Conservation (phyloP, 331 rosid species). For the Erythrophleum ivorense region DNA sequence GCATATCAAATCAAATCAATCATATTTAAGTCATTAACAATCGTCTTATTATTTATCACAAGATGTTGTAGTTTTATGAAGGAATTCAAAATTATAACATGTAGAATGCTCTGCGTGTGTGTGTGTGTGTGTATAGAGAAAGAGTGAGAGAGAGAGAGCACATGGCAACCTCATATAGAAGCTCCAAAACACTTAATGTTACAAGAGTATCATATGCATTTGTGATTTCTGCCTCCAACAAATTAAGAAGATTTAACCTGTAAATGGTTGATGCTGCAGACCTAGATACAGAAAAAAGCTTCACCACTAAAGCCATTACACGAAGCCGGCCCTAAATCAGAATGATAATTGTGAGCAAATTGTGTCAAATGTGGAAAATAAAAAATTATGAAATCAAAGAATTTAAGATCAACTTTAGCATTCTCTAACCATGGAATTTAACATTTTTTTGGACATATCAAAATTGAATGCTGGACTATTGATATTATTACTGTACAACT, state of each 20-base stretch:
- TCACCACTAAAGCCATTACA: constrained; percentile 84
- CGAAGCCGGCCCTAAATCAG: constrained; percentile 83
- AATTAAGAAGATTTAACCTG: constrained; percentile 68
- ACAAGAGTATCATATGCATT: constrained; percentile 74
- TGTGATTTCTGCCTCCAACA: constrained; percentile 78
- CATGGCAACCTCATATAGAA: constrained; percentile 77
- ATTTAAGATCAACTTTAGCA: constrained; percentile 17
- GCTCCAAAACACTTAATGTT: constrained; percentile 86
- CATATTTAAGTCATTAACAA: background rate
- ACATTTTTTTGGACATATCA: background rate
- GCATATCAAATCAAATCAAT: background rate
- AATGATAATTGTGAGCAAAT: constrained; percentile 34
- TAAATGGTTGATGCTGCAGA: constrained; percentile 68
- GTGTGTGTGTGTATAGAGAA: background rate
- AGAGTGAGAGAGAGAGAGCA: constrained; percentile 1
- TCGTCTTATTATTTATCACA: background rate
- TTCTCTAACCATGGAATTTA: constrained; percentile 21
- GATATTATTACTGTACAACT: background rate
- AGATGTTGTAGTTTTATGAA: constrained; percentile 1
- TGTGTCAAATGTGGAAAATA: constrained; percentile 32
- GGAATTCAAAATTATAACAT: background rate
- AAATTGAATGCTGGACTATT: background rate
- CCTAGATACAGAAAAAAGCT: constrained; percentile 78
- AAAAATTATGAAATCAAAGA: constrained; percentile 4
- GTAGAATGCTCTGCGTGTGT: background rate